phyloP scores from a whole-genome alignment of 345 rosid species.

The Populus deltoides region DNA sequence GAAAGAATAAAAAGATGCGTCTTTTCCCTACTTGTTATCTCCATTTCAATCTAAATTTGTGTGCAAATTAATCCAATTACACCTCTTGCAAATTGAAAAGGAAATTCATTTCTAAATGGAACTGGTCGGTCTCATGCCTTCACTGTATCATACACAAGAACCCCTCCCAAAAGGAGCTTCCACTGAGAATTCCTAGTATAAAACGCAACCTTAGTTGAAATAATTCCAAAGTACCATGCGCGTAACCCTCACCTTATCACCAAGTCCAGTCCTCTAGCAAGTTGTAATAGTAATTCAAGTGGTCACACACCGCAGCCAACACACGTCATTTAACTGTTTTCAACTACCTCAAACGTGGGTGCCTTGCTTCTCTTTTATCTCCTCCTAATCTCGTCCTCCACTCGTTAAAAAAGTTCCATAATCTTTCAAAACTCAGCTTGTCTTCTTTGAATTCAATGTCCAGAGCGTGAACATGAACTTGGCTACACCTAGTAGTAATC shows the following conservation, averaged over 20 bases:
- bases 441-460: conserved; percentile 8
- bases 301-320: conserved; percentile 19
- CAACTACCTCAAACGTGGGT: conserved; percentile 29
- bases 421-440: conserved; percentile 5
- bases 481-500: conserved; percentile 26
- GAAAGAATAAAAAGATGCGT: too few species aligned
- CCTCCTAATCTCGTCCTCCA: neutral
- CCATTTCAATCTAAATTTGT: too few species aligned
- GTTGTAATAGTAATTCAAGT: conserved; percentile 24
- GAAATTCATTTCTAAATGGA: conserved; percentile 4
- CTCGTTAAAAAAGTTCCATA: conserved; percentile 6
- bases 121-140: conserved; percentile 17
- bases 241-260: neutral
- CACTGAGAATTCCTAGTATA: conserved; percentile 26
- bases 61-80: too few species aligned
- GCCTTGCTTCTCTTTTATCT: conserved; percentile 11
- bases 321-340: neutral
- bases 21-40: too few species aligned
- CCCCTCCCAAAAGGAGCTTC: conserved; percentile 7
- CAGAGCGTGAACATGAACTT: conserved; percentile 8
- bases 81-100: neutral
- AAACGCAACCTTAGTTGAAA: neutral
- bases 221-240: neutral
- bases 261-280: neutral
- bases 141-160: conserved; percentile 8